Percentiles rank a stretch among this genome's conserved stretches.
These are phyloP conservation scores for Gelatoporia subvermispora DNA, from an alignment of 768 basidiomycete genomes.

Conservation along the genomic window DNA sequence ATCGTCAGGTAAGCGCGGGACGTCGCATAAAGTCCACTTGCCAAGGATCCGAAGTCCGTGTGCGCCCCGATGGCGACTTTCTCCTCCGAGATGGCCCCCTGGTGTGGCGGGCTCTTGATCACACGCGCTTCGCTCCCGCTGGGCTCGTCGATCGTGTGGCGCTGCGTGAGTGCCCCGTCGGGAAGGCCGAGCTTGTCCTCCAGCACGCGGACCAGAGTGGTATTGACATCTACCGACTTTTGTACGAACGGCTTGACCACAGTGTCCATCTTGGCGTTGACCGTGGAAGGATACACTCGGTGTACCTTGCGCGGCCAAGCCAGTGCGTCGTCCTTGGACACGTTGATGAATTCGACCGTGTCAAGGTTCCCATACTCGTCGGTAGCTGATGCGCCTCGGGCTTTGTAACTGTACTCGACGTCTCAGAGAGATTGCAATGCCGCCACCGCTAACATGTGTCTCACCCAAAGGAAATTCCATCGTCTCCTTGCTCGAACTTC, in stretches of 20 bases:
- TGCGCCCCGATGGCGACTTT: conserved; percentile 30
- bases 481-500: conserved; percentile 39
- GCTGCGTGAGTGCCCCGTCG: conserved; percentile 17
- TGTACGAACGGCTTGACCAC: conserved; percentile 24
- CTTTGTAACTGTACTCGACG: conserved; percentile 21
- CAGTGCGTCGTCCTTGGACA: conserved; percentile 33
- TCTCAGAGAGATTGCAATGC: neutral
- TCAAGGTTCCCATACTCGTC: conserved; percentile 30
- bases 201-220: conserved; percentile 23
- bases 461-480: conserved; percentile 36
- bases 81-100: conserved; percentile 17
- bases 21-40: conserved; percentile 1
- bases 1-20: neutral
- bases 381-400: conserved; percentile 26
- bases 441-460: neutral
- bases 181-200: conserved; percentile 27
- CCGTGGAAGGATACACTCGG: conserved; percentile 28
- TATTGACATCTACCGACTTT: conserved; percentile 24
- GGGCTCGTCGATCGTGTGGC: conserved; percentile 21
- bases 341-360: conserved; percentile 31
- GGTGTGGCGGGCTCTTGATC: conserved; percentile 28
- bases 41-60: conserved; percentile 33
- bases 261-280: conserved; percentile 24
- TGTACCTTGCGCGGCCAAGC: conserved; percentile 26
- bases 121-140: conserved; percentile 29